phyloP scores from a whole-genome alignment of 2,329 filamentous ascomycete genomes.

The Arthrobotrys musiformis region DNA sequence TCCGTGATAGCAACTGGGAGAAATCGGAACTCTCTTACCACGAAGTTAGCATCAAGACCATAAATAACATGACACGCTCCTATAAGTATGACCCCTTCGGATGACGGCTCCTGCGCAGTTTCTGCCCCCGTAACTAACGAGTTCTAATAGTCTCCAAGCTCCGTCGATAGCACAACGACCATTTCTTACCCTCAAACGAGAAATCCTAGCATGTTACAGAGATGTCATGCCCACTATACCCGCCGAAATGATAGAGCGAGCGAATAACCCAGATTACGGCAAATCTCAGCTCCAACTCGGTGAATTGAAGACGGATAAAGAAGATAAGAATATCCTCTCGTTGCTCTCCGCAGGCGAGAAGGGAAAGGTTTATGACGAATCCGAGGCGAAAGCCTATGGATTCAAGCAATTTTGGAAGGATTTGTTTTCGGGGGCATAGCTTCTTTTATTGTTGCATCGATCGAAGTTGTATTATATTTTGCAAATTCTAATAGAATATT shows the following conservation, averaged over 20 bases:
- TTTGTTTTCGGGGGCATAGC: conserved; percentile 66
- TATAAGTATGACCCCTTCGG: conserved; percentile 72
- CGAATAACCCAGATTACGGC: conserved; percentile 51
- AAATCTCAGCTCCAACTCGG: conserved; percentile 44
- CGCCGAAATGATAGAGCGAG: conserved; percentile 72
- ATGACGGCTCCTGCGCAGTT: background rate
- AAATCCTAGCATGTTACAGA: conserved; percentile 82
- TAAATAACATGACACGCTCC: conserved; percentile 82
- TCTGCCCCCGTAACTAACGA: background rate
- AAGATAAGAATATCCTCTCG: conserved; percentile 70
- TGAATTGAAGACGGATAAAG: conserved; percentile 30
- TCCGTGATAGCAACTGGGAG: conserved; percentile 83
- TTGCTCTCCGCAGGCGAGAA: conserved; percentile 69
- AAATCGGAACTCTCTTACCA: conserved; percentile 78
- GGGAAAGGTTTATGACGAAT: conserved; percentile 77
- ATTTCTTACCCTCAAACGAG: conserved; percentile 84
- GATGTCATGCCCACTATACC: conserved; percentile 84
- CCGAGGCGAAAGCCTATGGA: conserved; percentile 78
- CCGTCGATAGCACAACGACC: conserved; percentile 92
- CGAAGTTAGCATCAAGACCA: conserved; percentile 76
- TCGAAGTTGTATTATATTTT: background rate
- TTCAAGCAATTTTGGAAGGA: conserved; percentile 91
- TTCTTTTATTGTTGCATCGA: background rate
- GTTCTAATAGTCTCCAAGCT: conserved; percentile 73
- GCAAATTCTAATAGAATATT: too few species aligned